Evolutionary conservation across 2,329 filamentous ascomycete genomes (phyloP), one percentile per base, ranked within the genome.

Genomic region (Dothideomycetes sp.): DNA sequence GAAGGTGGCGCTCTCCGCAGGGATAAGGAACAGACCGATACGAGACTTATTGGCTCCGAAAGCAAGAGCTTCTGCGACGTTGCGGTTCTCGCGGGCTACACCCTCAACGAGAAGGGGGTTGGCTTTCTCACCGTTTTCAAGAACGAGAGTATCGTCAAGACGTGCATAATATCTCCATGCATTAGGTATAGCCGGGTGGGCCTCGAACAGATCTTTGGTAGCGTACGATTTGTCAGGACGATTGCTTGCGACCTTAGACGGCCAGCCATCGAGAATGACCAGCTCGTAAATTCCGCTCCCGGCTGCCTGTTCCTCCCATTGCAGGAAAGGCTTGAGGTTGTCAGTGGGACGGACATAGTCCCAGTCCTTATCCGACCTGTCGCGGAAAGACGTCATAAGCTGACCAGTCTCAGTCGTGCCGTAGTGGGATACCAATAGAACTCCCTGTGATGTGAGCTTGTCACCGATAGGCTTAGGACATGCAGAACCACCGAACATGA

Each of bases 391-490:
- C 0, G 70, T 77, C 69, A 77, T 75, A 5, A 78, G 52, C 47
- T 75, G 68, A 3, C 74, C 74, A 2, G 68, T 71, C 49, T 80
- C 76, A 1, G 75, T 79, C 2, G 66, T 71, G 22, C 31, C 50
- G 30, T 49, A 48, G 19, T 48, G 47, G 3, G 41, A 42, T 4
- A 52, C 47, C 7, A 52, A 46, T 10, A 45, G 42, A 3, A 52
- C 49, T 9, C 47, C 49, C 5, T 36, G 38, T 11, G 42, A 41
- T 8, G 47, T 44, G 16, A 52, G 44, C n/a, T 41, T 46, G 38
- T 52, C 47, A 16, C 49, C 49, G 18, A 52, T 45, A 17, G 45
- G 44, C 19, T 52, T 48, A 1, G 49, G 49, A 19, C 47, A 51
- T 4, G 49, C 49, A 9, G 48, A 49, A 18, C 49, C 49, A 17